Percentiles rank a stretch among this genome's conserved stretches.
These are phyloP conservation scores for Gossypium aridum DNA, from an alignment of 441 rosid genomes.

Conservation along the genomic window DNA sequence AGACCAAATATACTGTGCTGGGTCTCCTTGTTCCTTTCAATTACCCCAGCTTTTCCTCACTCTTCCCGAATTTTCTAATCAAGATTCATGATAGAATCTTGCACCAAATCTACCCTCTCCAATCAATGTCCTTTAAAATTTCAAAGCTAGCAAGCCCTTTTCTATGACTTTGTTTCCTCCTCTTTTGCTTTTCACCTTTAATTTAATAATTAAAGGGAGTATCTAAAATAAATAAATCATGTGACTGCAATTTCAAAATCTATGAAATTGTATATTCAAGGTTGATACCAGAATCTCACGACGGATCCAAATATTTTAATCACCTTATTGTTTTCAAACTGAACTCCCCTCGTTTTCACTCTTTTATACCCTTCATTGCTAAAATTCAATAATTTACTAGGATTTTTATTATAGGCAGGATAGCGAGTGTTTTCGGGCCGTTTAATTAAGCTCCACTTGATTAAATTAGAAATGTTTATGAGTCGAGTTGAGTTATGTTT, in stretches of 20 bases:
- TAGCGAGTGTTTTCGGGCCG: too few relatives aligned
- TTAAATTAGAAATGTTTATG: too few relatives aligned
- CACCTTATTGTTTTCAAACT: not conserved
- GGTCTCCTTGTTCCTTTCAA: not conserved
- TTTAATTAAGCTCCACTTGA: too few relatives aligned
- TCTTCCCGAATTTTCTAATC: not conserved
- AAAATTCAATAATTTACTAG: too few relatives aligned
- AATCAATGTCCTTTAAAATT: not conserved
- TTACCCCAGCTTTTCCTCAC: not conserved
- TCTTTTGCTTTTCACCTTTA: not conserved
- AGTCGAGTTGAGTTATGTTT: too few relatives aligned
- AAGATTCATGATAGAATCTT: not conserved
- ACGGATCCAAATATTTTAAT: not conserved
- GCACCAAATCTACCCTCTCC: not conserved
- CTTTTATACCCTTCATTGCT: not conserved
- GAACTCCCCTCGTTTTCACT: not conserved
- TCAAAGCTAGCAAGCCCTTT: not conserved
- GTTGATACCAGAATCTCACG: not conserved
- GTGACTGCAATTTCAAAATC: not conserved
- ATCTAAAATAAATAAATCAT: not conserved
- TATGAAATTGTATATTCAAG: not conserved
- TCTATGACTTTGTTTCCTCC: not conserved
- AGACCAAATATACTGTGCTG: not conserved
- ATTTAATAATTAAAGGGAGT: not conserved
- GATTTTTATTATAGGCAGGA: too few relatives aligned